Base-by-base conservation (phyloP, 1,284 basidiomycete genomes). In the Apiotrichum gracile region DNA sequence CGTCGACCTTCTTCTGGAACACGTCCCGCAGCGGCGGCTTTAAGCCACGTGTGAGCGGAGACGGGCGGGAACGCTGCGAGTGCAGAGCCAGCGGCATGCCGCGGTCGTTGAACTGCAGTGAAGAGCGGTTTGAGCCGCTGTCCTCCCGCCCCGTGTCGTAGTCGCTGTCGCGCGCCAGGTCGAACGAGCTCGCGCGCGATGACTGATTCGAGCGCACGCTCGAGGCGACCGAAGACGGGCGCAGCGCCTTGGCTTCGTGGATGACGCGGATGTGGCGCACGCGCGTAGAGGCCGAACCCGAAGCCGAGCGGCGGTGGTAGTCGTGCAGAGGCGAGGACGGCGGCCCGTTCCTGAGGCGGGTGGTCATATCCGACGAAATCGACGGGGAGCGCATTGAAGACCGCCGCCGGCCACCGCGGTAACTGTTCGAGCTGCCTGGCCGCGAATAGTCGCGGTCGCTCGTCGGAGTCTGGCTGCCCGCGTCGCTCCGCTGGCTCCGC, bases 1-100 rank as follows among this genome's bases (percentile, higher is more conserved):
- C 70, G 26, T 72, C 74, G 21, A 68, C 63, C 44, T 72, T 70
- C 17, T 61, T 62, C 26, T 76, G 71, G 60, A 78, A 78, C 1
- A 78, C 77, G 58, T 79, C 74, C 12, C 77, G 62, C 1, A 76
- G 55, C 1, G 73, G 70, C 1, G 68, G 61, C 37, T 69, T 69
- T 5, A 47, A 35, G 12, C 61, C 56, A 4, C 57, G 49, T 49
- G 37, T 55, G 52, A 38, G 59, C 40, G 62, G 69, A 9, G 55
- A 66, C 43, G 29, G 27, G 29, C 55, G 54, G 2, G 57, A 64
- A 26, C 62, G 63, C 39, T 62, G 56, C 16, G 66, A 61, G 46
- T 64, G 43, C 25, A 51, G 54, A 2, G 41, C 42, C 21, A 50
- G 45, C n/a, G 35, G 26, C 6, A 44, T 17, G 19, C 17, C 42